phyloP scores from a whole-genome alignment of 208 protist genomes.

The Endotrypanum monterogeii region DNA sequence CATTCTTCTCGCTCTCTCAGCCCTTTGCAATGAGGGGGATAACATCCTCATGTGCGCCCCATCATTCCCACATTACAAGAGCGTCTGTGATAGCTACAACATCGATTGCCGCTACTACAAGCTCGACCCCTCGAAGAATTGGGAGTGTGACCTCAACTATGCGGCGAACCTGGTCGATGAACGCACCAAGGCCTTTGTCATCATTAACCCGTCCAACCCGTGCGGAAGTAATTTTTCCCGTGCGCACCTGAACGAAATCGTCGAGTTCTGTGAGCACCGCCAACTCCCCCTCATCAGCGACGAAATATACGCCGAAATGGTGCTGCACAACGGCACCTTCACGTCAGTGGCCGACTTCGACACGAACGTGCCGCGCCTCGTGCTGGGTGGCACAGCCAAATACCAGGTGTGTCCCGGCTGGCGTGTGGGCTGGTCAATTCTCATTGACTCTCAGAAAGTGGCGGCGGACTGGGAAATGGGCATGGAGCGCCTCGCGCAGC shows the following conservation, averaged over 20 bases:
- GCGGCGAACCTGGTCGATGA: slow-evolving; percentile 76
- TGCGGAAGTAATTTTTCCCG: slow-evolving; percentile 91
- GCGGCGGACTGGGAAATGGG: slow-evolving; percentile 38
- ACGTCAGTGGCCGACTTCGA: slow-evolving; percentile 84
- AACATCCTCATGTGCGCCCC: slow-evolving; percentile 93
- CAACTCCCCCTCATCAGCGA: slow-evolving; percentile 93
- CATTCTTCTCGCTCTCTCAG: slow-evolving; percentile 85
- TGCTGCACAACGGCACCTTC: slow-evolving; percentile 82
- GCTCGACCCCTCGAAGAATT: slow-evolving; percentile 81
- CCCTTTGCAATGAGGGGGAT: slow-evolving; percentile 78
- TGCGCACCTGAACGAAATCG: slow-evolving; percentile 80
- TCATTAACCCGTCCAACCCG: slow-evolving; percentile 97
- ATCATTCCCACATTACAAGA: slow-evolving; percentile 94
- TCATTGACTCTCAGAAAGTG: slow-evolving; percentile 69
- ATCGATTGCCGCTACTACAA: slow-evolving; percentile 84
- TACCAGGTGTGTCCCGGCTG: slow-evolving; percentile 93
- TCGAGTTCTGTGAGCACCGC: slow-evolving; percentile 86
- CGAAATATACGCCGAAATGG: slow-evolving; percentile 96
- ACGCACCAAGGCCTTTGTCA: slow-evolving; percentile 86
- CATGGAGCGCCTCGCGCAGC: slow-evolving; percentile 53
- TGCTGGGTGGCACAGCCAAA: slow-evolving; percentile 92
- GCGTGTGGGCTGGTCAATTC: slow-evolving; percentile 89
- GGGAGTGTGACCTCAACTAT: slow-evolving; percentile 88
- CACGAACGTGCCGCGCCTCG: slow-evolving; percentile 74
- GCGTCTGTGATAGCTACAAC: slow-evolving; percentile 75